Evolutionary conservation across 768 basidiomycete species (phyloP).

Genomic region (Holtermannia corniformis): DNA sequence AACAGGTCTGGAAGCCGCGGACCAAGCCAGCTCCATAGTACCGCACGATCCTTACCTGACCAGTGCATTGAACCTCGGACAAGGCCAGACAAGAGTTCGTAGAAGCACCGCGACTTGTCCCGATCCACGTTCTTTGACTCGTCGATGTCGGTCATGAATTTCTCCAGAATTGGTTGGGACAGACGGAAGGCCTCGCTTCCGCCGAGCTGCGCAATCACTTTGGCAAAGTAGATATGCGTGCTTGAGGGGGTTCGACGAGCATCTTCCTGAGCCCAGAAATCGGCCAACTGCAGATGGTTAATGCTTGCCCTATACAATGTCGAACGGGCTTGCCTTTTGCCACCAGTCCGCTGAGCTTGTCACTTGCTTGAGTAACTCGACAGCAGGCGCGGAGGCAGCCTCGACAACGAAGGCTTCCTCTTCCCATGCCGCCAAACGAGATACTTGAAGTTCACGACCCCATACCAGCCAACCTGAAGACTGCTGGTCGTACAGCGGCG

Average conservation of each 20-base stretch:
- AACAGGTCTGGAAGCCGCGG: slow-evolving; percentile 57
- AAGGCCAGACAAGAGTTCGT: slow-evolving; percentile 68
- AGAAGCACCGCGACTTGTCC: slow-evolving; percentile 77
- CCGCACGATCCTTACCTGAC: slow-evolving; percentile 49
- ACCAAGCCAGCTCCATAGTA: slow-evolving; percentile 65
- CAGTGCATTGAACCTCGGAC: slow-evolving; percentile 81
- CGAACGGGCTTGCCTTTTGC: slow-evolving; percentile 20
- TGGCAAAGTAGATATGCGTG: slow-evolving; percentile 37
- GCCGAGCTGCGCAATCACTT: slow-evolving; percentile 60
- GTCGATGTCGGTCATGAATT: slow-evolving; percentile 53
- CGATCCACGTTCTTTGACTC: slow-evolving; percentile 44
- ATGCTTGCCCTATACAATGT: background rate
- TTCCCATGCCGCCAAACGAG: slow-evolving; percentile 29
- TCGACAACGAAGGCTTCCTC: slow-evolving; percentile 48
- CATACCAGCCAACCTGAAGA: slow-evolving; percentile 71
- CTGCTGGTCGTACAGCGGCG: slow-evolving; percentile 52
- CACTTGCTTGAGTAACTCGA: slow-evolving; percentile 50
- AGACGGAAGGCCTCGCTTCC: slow-evolving; percentile 60
- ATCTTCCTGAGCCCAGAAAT: slow-evolving; percentile 74
- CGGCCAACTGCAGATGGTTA: slow-evolving; percentile 44
- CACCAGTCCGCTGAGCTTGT: slow-evolving; percentile 54
- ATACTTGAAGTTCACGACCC: slow-evolving; percentile 51
- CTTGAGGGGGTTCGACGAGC: slow-evolving; percentile 45
- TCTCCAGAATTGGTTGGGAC: slow-evolving; percentile 54
- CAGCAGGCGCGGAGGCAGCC: slow-evolving; percentile 47